Conservation (phyloP, 495 filamentous ascomycete species). For the Clohesyomyces aquaticus region DNA sequence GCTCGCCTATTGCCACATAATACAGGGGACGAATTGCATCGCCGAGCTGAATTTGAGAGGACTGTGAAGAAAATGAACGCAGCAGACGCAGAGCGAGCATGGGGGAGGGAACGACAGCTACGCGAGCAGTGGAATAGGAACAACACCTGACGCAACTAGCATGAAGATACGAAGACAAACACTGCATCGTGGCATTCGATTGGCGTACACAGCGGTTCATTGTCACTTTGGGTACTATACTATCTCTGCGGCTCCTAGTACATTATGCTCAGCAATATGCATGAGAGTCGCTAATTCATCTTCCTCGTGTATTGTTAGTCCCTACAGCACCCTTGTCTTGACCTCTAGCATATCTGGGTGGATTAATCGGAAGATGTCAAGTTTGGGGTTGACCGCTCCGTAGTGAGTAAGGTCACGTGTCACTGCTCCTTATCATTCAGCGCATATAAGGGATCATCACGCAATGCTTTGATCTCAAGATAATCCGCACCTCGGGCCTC, state of each 20-base stretch:
- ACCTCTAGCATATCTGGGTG: too few relatives aligned
- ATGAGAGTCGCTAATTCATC: too few relatives aligned
- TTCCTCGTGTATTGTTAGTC: too few relatives aligned
- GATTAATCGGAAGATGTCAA: too few relatives aligned
- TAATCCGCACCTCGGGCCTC: too few relatives aligned
- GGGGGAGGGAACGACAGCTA: constrained; percentile 12
- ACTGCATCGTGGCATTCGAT: background rate
- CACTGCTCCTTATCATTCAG: too few relatives aligned
- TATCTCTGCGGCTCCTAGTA: background rate
- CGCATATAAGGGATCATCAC: too few relatives aligned
- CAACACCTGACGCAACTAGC: background rate
- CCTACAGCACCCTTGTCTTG: too few relatives aligned
- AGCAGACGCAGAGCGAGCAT: constrained; percentile 4
- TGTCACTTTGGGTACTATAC: background rate
- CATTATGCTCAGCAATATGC: background rate
- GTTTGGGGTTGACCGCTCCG: too few relatives aligned
- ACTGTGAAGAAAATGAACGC: constrained; percentile 13
- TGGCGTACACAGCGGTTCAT: background rate
- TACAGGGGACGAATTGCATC: constrained; percentile 20
- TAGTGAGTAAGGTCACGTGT: too few relatives aligned
- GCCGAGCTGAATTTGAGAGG: constrained; percentile 11
- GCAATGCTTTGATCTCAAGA: too few relatives aligned
- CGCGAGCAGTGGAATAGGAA: constrained; percentile 15
- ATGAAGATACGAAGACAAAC: background rate
- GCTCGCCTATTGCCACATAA: background rate